Percentiles rank a stretch among this genome's conserved stretches.
Evolutionary conservation across 2,329 filamentous ascomycete species (phyloP).

Genomic region (Alternaria consortialis): DNA sequence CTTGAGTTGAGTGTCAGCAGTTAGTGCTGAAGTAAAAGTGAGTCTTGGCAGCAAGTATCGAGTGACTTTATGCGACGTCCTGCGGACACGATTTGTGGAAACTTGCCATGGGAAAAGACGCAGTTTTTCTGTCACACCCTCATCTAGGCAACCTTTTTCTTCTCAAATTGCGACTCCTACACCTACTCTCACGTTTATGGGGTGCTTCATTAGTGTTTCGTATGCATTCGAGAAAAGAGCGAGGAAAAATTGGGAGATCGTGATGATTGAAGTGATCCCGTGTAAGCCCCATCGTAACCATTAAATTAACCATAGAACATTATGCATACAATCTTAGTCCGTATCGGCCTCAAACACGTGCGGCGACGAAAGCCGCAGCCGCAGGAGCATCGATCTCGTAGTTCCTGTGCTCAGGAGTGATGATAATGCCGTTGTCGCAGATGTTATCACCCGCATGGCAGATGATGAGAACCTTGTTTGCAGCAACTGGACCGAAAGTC

Average conservation of each 20-base stretch:
- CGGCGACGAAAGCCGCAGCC: slow-evolving; percentile 36
- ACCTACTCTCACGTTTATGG: not conserved
- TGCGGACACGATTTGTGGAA: not conserved
- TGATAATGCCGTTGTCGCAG: slow-evolving; percentile 38
- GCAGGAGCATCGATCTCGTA: slow-evolving; percentile 37
- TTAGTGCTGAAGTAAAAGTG: not conserved
- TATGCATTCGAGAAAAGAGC: not conserved
- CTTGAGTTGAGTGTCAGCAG: not conserved
- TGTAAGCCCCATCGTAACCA: not conserved
- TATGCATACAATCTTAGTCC: not conserved
- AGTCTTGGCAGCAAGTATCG: not conserved
- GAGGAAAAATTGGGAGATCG: not conserved
- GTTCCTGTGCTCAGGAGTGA: slow-evolving; percentile 35
- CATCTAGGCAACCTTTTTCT: not conserved
- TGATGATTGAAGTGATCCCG: not conserved
- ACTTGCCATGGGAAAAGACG: not conserved
- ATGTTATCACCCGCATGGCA: slow-evolving; percentile 51
- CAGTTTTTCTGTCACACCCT: not conserved
- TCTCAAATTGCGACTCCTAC: too few relatives aligned
- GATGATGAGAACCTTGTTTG: slow-evolving; percentile 45
- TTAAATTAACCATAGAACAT: not conserved
- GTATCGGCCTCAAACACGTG: slow-evolving; percentile 11
- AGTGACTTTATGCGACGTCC: not conserved
- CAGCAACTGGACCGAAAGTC: slow-evolving; percentile 38
- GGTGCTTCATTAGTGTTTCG: not conserved